phyloP scores from a whole-genome alignment of 768 basidiomycete species.

The Amanita pallidorosea region DNA sequence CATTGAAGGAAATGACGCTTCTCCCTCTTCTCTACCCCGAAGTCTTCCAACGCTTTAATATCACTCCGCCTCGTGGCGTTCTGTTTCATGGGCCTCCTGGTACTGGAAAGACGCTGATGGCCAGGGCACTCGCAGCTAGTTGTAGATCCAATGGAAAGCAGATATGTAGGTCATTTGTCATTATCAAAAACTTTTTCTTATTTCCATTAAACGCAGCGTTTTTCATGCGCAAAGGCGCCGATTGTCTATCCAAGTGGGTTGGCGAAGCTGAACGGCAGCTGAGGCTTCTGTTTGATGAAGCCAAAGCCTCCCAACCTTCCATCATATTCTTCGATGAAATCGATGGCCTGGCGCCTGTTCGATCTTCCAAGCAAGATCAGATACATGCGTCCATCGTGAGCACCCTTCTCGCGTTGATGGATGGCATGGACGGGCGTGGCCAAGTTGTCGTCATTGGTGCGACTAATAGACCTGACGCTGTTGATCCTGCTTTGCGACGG shows the following conservation, averaged over 20 bases:
- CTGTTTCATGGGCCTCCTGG: constrained; percentile 98
- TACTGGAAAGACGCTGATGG: constrained; percentile 94
- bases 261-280: constrained; percentile 97
- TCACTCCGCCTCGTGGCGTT: constrained; percentile 94
- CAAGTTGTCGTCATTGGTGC: constrained; percentile 98
- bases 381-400: constrained; percentile 98
- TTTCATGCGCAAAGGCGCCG: constrained; percentile 99
- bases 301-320: constrained; percentile 80
- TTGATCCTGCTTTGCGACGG: constrained; percentile 88
- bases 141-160: constrained; percentile 79
- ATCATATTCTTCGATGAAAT: constrained; percentile 99
- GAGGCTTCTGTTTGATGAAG: constrained; percentile 92
- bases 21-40: constrained; percentile 94
- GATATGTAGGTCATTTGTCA: constrained; percentile 52
- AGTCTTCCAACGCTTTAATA: constrained; percentile 86
- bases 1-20: constrained; percentile 97
- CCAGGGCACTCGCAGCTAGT: constrained; percentile 88
- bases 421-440: constrained; percentile 97
- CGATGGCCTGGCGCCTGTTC: constrained; percentile 94
- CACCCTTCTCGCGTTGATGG: constrained; percentile 94
- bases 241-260: constrained; percentile 97
- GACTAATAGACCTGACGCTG: constrained; percentile 95
- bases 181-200: background rate
- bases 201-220: constrained; percentile 52
- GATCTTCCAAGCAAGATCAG: constrained; percentile 98